Evolutionary conservation across 192 early-diverging fungal species (phyloP).

Genomic region (Coemansia sp.): DNA sequence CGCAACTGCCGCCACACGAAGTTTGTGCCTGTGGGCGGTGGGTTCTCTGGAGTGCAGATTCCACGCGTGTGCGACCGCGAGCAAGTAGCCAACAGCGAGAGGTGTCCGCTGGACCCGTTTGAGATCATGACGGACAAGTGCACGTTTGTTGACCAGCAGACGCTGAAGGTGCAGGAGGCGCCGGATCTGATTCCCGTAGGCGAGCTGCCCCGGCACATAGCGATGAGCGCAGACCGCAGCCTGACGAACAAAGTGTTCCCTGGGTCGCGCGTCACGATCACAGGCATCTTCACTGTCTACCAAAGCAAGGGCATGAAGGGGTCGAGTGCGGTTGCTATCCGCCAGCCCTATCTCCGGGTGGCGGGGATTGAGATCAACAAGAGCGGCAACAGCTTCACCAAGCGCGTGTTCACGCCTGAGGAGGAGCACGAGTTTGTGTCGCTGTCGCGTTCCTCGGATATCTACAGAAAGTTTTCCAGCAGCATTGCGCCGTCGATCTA

Average conservation of each 20-base stretch:
- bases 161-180: slow-evolving; percentile 95
- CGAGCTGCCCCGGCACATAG: slow-evolving; percentile 93
- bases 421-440: slow-evolving; percentile 92
- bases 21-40: slow-evolving; percentile 74
- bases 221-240: slow-evolving; percentile 82
- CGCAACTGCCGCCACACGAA: slow-evolving; percentile 81
- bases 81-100: slow-evolving; percentile 32
- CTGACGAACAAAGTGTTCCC: slow-evolving; percentile 90
- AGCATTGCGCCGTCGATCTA: slow-evolving; percentile 98
- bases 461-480: slow-evolving; percentile 88
- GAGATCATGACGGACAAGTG: slow-evolving; percentile 94
- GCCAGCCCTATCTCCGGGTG: slow-evolving; percentile 91
- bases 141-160: slow-evolving; percentile 95
- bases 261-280: slow-evolving; percentile 87
- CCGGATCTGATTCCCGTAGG: slow-evolving; percentile 97
- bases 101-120: slow-evolving; percentile 81
- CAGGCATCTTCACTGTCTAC: slow-evolving; percentile 94
- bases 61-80: slow-evolving; percentile 83
- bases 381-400: slow-evolving; percentile 61
- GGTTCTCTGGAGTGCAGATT: slow-evolving; percentile 79
- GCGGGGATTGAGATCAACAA: slow-evolving; percentile 87
- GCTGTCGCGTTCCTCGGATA: slow-evolving; percentile 80
- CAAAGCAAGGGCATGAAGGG: slow-evolving; percentile 68
- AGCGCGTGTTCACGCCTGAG: slow-evolving; percentile 75
- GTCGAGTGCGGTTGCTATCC: slow-evolving; percentile 81